phyloP scores from a whole-genome alignment of 2,329 filamentous ascomycete genomes.

The Aspergillus candidus region DNA sequence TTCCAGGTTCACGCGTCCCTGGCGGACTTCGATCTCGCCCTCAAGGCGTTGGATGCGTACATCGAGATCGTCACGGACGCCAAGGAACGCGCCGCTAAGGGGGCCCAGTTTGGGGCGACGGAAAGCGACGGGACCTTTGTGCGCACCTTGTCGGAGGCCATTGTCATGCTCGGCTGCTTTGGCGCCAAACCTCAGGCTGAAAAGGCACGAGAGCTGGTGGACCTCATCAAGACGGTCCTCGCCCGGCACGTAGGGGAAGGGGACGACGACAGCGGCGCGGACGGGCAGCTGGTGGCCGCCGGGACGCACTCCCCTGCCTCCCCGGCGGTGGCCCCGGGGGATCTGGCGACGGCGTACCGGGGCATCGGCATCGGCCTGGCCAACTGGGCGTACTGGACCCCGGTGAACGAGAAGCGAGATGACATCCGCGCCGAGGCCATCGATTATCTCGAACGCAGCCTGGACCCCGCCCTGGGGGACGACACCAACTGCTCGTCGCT shows the following conservation, averaged over 20 bases:
- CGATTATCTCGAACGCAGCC: conserved; percentile 64
- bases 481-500: conserved; percentile 67
- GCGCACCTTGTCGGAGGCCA: conserved; percentile 71
- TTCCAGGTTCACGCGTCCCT: conserved; percentile 83
- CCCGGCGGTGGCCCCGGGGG: conserved; percentile 49
- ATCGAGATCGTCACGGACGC: conserved; percentile 79
- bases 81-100: conserved; percentile 75
- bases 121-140: conserved; percentile 74
- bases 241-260: conserved; percentile 48
- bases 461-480: conserved; percentile 61
- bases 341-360: conserved; percentile 68
- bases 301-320: conserved; percentile 13
- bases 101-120: conserved; percentile 56
- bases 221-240: conserved; percentile 69
- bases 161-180: conserved; percentile 75
- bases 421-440: conserved; percentile 74
- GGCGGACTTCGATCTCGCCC: conserved; percentile 85
- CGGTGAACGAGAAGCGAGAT: conserved; percentile 63
- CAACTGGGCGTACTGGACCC: conserved; percentile 79
- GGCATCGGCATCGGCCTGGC: conserved; percentile 81
- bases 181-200: conserved; percentile 68
- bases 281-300: conserved; percentile 14
- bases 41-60: conserved; percentile 89
- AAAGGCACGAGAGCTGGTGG: conserved; percentile 66
- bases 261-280: conserved; percentile 16